Base-by-base conservation (phyloP, 23 red algal genomes). In the Agarophyton chilense region DNA sequence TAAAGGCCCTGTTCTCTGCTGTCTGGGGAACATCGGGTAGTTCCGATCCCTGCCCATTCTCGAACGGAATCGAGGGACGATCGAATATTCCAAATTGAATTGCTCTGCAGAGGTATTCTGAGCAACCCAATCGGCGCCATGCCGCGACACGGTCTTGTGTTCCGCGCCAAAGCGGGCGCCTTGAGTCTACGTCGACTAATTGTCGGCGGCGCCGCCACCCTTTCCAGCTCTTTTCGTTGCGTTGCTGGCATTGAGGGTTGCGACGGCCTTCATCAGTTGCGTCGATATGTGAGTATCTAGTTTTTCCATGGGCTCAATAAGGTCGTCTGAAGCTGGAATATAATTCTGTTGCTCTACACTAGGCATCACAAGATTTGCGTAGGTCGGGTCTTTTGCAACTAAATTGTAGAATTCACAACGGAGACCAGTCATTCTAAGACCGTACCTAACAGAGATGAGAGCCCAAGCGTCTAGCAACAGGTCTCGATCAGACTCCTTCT, bases 41-140 rank as follows among this genome's bases (percentile, higher is more conserved):
- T n/a, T 25, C 0, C 41, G 29, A 24, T 0, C 61, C 58, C 44
- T 73, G 34, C 62, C 82, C 64, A 18, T 35, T 10, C 34, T 16
- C 12, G 3, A 86, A 86, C 8, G 31, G 64, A 10, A 43, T 25
- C 3, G 4, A 10, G 12, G 82, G 42, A 22, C 25, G 21, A 7
- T 72, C 82, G 42, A 14, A 45, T 13, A 86, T 86, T n/a, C 82
- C 62, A 4, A 2, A 86, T n/a, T 46, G 44, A 29, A 72, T 40
- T 24, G 46, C 64, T 41, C 82, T 11, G 40, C 25, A 56, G 9
- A 72, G 46, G 36, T 54, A 72, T 42, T 86, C 82, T 28, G 63
- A 86, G 19, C 64, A 72, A 44, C 82, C 64, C 64, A 86, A 19
- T 2, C 2, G 41, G 68, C 68, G 68, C 68, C 68, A 74, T 11